These are phyloP conservation scores for Lentinula sp. DNA, from an alignment of 768 basidiomycete genomes.

Conservation along the genomic window DNA sequence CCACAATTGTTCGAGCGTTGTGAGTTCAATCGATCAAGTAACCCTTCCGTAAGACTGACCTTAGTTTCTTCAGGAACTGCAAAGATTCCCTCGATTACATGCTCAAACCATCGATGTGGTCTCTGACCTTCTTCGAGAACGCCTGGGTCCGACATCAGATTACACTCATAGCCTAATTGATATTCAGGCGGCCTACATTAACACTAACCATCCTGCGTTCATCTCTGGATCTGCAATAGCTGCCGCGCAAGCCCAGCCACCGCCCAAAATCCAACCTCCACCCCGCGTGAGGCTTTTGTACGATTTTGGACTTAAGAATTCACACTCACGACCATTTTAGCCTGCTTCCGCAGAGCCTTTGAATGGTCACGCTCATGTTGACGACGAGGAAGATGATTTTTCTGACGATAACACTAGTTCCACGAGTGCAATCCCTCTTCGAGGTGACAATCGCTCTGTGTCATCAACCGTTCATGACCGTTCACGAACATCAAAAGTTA, in stretches of 20 bases:
- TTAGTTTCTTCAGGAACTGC: conserved; percentile 64
- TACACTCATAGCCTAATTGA: conserved; percentile 93
- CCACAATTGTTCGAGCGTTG: conserved; percentile 92
- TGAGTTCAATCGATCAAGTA: conserved; percentile 28
- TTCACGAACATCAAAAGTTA: conserved; percentile 34
- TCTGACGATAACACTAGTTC: conserved; percentile 49
- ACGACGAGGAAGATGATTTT: conserved; percentile 63
- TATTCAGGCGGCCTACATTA: conserved; percentile 99
- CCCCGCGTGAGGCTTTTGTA: conserved; percentile 43
- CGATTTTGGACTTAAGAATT: conserved; percentile 4
- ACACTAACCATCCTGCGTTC: conserved; percentile 97
- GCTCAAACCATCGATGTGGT: conserved; percentile 93
- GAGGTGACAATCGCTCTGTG: conserved; percentile 58
- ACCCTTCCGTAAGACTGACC: neutral
- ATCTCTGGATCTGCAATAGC: conserved; percentile 70
- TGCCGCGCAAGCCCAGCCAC: conserved; percentile 19
- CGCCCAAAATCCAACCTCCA: conserved; percentile 36
- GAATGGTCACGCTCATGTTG: conserved; percentile 42
- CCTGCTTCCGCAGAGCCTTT: conserved; percentile 59
- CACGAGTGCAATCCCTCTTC: conserved; percentile 47
- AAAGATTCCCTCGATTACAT: conserved; percentile 91
- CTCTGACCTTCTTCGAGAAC: conserved; percentile 92
- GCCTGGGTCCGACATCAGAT: conserved; percentile 94
- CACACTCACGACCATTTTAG: conserved; percentile 29
- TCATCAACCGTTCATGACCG: conserved; percentile 78